phyloP scores from a whole-genome alignment of 129 eudicot genomes.

The Scalesia atractyloides region DNA sequence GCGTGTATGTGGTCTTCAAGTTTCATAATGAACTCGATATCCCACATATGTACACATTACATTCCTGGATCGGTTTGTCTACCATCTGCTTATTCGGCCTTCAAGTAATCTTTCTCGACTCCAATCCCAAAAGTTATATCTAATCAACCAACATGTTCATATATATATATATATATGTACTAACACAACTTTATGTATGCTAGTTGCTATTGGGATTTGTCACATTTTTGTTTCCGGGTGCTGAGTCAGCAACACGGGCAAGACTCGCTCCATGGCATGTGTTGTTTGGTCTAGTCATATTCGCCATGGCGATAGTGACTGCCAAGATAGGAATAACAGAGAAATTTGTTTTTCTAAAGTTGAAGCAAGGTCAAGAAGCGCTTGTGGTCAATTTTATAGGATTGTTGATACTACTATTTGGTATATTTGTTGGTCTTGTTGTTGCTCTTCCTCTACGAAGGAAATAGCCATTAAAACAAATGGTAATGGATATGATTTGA shows the following conservation, averaged over 20 bases:
- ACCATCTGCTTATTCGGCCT: conserved; percentile 57
- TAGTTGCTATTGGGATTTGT: conserved; percentile 55
- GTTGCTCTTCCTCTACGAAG: conserved; percentile 40
- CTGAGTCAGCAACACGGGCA: conserved; percentile 46
- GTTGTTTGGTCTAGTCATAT: conserved; percentile 50
- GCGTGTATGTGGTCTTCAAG: conserved; percentile 65
- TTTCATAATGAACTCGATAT: conserved; percentile 46
- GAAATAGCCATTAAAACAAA: conserved; percentile 16
- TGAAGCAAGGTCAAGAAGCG: conserved; percentile 54
- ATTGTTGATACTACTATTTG: conserved; percentile 53
- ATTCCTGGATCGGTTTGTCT: conserved; percentile 82
- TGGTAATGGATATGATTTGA: background rate
- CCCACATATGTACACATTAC: conserved; percentile 62
- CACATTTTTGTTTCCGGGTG: conserved; percentile 45
- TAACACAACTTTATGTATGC: conserved; percentile 13
- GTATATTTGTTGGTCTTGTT: conserved; percentile 42
- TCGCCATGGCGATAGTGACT: conserved; percentile 47
- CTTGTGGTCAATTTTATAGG: conserved; percentile 69
- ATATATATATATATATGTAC: background rate
- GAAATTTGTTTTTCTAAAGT: conserved; percentile 44
- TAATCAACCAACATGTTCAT: background rate
- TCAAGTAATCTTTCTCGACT: conserved; percentile 46
- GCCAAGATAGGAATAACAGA: conserved; percentile 57
- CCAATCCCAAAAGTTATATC: background rate
- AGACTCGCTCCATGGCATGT: conserved; percentile 62